These are phyloP conservation scores for Ceratocystiopsis sp. DNA, from an alignment of 2,329 filamentous ascomycete genomes.

Conservation along the genomic window DNA sequence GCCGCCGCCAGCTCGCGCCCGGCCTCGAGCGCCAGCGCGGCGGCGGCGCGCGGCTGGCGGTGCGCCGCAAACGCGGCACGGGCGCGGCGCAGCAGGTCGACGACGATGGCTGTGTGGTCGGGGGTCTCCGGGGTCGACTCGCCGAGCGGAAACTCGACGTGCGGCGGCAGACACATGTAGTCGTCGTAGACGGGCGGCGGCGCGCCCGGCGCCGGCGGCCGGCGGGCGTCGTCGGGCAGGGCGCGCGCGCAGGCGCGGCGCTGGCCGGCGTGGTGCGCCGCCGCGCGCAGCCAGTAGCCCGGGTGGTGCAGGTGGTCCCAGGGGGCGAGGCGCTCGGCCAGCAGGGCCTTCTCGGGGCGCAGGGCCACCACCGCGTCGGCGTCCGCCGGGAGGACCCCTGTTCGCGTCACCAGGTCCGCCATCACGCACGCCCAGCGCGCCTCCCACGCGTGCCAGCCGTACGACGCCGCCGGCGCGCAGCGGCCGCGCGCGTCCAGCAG, in stretches of 20 bases:
- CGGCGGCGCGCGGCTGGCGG: constrained; percentile 32
- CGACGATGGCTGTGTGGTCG: constrained; percentile 37
- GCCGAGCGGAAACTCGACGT: constrained; percentile 37
- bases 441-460: constrained; percentile 92
- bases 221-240: constrained; percentile 43
- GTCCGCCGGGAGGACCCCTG: constrained; percentile 24
- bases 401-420: constrained; percentile 41
- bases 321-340: constrained; percentile 40
- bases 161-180: constrained; percentile 48
- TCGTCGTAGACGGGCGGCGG: constrained; percentile 40
- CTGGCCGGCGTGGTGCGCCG: constrained; percentile 36
- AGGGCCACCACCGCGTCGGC: constrained; percentile 28
- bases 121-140: constrained; percentile 22
- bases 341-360: constrained; percentile 38
- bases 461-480: constrained; percentile 54
- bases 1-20: constrained; percentile 35
- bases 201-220: constrained; percentile 29
- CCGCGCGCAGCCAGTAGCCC: constrained; percentile 49
- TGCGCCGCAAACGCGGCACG: constrained; percentile 35
- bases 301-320: constrained; percentile 49
- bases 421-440: constrained; percentile 50
- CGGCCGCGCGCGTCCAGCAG: constrained; percentile 70
- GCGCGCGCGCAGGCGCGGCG: constrained; percentile 35
- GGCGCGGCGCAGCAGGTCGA: constrained; percentile 33
- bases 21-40: constrained; percentile 40